phyloP scores from a whole-genome alignment of 2,329 filamentous ascomycete genomes.

The Pyrenochaeta sp. region DNA sequence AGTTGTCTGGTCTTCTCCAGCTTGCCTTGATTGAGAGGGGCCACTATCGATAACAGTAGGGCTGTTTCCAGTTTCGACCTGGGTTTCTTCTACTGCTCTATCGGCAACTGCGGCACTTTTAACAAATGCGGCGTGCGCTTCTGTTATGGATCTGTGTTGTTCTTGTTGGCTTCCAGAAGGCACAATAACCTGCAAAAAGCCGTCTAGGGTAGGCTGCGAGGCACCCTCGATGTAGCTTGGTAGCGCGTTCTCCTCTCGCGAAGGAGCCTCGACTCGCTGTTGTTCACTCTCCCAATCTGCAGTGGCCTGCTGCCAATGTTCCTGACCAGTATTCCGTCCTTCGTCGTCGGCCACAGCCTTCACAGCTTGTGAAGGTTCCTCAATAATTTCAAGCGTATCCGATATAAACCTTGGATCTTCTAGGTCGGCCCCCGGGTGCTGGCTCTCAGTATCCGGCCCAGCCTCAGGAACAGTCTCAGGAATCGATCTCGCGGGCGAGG shows the following conservation, averaged over 20 bases:
- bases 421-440: constrained; percentile 9
- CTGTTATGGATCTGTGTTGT: background rate
- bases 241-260: background rate
- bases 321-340: background rate
- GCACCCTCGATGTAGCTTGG: background rate
- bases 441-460: constrained; percentile 23
- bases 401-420: constrained; percentile 11
- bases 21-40: background rate
- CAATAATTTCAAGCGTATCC: constrained; percentile 11
- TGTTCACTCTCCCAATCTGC: background rate
- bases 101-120: background rate
- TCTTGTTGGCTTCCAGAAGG: background rate
- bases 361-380: constrained; percentile 5
- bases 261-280: background rate
- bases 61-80: background rate
- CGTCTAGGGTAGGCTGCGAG: background rate
- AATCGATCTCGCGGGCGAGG: constrained; percentile 34
- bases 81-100: background rate
- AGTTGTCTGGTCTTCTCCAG: background rate
- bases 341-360: background rate
- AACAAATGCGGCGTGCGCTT: background rate
- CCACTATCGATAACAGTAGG: constrained; percentile 2
- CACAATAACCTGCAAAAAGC: background rate
- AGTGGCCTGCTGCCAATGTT: background rate
- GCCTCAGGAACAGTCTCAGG: constrained; percentile 38